Percentiles rank a stretch among this genome's conserved stretches.
Evolutionary conservation across 2,329 filamentous ascomycete species (phyloP).

Genomic region (Pezicula rhizophila): DNA sequence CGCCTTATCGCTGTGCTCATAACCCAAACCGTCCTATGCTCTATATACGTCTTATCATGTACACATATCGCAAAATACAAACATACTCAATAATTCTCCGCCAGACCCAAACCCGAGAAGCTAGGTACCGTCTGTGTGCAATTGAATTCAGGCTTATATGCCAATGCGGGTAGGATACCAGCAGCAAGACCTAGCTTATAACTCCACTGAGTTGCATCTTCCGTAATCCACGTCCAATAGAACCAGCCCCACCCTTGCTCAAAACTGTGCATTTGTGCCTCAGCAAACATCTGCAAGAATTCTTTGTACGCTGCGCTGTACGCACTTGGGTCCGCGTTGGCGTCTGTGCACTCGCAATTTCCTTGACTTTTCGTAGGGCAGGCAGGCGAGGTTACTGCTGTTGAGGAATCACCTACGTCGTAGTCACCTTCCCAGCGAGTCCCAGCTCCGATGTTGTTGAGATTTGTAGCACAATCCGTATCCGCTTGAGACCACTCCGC

Average conservation of each 20-base stretch:
- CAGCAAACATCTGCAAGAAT: conserved; percentile 83
- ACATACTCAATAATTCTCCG: conserved; percentile 41
- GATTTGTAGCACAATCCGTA: conserved; percentile 80
- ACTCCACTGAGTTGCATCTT: conserved; percentile 83
- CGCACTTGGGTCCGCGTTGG: conserved; percentile 64
- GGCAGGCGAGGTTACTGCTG: conserved; percentile 56
- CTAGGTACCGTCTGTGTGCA: conserved; percentile 51
- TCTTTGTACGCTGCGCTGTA: conserved; percentile 75
- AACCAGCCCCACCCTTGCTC: conserved; percentile 96
- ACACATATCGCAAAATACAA: no score
- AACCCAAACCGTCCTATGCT: no score
- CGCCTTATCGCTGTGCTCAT: no score
- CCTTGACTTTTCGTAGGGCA: conserved; percentile 65
- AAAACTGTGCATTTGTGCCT: conserved; percentile 93
- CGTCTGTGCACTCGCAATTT: conserved; percentile 65
- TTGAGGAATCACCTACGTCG: conserved; percentile 53
- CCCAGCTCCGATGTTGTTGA: conserved; percentile 86
- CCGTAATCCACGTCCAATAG: conserved; percentile 98
- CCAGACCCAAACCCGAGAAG: conserved; percentile 39
- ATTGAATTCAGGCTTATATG: conserved; percentile 64
- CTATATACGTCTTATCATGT: no score
- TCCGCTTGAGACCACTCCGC: conserved; percentile 98
- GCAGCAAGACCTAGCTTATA: conserved; percentile 74
- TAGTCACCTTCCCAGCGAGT: conserved; percentile 90
- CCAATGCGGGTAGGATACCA: conserved; percentile 72